Base-by-base conservation (phyloP, 176 grass and related monocot genomes). In the Oryza australiensis region DNA sequence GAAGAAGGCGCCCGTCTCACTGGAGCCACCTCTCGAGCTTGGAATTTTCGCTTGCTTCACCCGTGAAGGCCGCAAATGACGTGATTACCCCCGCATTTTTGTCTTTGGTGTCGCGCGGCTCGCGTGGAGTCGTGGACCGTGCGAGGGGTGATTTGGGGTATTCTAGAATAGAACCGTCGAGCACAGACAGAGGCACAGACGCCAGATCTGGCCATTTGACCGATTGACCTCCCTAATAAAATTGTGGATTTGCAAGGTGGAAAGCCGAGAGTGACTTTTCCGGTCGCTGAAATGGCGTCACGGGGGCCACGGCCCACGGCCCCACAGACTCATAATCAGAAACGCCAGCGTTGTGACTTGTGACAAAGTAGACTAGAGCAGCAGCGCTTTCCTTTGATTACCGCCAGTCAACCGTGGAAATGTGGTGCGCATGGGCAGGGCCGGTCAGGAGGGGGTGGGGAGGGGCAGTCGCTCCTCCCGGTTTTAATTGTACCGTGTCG, bases 61-160 rank as follows among this genome's bases (percentile, higher is more conserved):
- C 42, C 65, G 82, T 81, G 72, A 77, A 32, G 34, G 32, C 2
- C 22, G 9, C 72, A 77, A 38, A 72, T 85, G 72, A 89, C 75
- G 37, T 28, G 1, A 68, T 68, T 80, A 3, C 12, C 81, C 69
- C 38, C 60, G 26, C 0, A 7, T 0, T 32, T 72, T 9, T 43
- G 53, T 2, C 22, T 24, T 4, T 34, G 26, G 10, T 27, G 26
- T 0, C 5, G 48, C 4, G 7, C 18, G 33, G 14, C 12, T n/a
- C 15, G 12, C 12, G 23, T 10, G 43, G 16, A 5, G 7, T 1
- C 18, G 32, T 10, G 23, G 24, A 9, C 12, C 2, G 16, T 26
- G 18, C 6, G 10, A 18, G 53, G 80, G 79, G 77, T 12, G 34
- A 38, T 45, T 32, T 30, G 45, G 45, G 76, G 62, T 1, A 80